Evolutionary conservation across 2,329 filamentous ascomycete species (phyloP).

Genomic region (Lecanicillium sp.): DNA sequence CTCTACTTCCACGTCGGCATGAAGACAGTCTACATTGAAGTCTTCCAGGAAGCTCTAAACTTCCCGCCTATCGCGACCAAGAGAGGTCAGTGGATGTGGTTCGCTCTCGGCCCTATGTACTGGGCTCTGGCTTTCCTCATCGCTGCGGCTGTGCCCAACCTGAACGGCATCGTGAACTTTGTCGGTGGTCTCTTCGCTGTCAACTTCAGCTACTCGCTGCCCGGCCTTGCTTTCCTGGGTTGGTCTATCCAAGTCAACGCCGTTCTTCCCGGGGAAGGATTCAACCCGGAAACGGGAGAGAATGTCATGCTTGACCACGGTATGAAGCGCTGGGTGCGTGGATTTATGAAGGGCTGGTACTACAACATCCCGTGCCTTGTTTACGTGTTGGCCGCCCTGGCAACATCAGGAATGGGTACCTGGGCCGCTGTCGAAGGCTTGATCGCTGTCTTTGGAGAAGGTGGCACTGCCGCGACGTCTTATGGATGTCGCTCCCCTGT

Average conservation of each 20-base stretch:
- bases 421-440: constrained; percentile 10
- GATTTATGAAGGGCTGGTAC: constrained; percentile 9
- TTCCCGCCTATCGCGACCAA: constrained; percentile 41
- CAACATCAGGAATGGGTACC: constrained; percentile 10
- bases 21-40: constrained; percentile 46
- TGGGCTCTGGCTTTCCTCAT: constrained; percentile 51
- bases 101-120: constrained; percentile 45
- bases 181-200: constrained; percentile 49
- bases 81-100: constrained; percentile 45
- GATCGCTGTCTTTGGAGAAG: constrained; percentile 4
- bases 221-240: constrained; percentile 26
- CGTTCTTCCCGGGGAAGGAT: constrained; percentile 5
- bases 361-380: not conserved
- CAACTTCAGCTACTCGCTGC: constrained; percentile 54
- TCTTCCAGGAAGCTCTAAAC: constrained; percentile 42
- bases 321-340: constrained; percentile 2
- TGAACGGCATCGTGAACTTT: constrained; percentile 40
- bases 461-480: constrained; percentile 8
- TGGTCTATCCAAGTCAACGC: constrained; percentile 3
- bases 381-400: constrained; percentile 1
- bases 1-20: constrained; percentile 50
- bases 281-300: constrained; percentile 9
- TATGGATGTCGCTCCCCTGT: constrained; percentile 10
- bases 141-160: constrained; percentile 46
- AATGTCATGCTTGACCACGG: not conserved